phyloP scores from a whole-genome alignment of 352 stramenopile genomes.

The Globisporangium parvum region DNA sequence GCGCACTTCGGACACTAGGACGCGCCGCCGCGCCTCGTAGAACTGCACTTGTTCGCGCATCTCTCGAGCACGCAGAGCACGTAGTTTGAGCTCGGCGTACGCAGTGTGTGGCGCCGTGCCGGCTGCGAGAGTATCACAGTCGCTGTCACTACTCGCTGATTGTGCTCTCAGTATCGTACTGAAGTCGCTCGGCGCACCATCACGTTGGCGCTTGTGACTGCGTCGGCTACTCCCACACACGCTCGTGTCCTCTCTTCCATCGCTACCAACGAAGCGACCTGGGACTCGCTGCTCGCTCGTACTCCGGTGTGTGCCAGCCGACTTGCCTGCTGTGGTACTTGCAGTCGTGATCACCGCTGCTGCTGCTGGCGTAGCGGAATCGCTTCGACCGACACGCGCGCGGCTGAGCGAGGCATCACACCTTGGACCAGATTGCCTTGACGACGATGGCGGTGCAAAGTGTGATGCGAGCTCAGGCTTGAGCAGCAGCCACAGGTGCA shows the following conservation, averaged over 20 bases:
- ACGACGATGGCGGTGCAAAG: background rate
- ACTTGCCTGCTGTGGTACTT: too few relatives aligned
- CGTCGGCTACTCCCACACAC: too few relatives aligned
- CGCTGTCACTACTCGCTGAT: background rate
- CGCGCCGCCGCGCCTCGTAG: background rate
- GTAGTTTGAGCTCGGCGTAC: background rate
- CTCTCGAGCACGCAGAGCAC: slow-evolving; percentile 1
- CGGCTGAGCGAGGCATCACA: too few relatives aligned
- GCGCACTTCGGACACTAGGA: slow-evolving; percentile 2
- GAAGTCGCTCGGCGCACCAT: too few relatives aligned
- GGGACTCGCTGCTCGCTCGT: background rate
- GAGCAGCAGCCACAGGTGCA: slow-evolving; percentile 10
- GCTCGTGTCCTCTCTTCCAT: too few relatives aligned
- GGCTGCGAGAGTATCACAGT: too few relatives aligned
- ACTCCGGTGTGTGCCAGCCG: too few relatives aligned
- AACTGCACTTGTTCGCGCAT: slow-evolving; percentile 2
- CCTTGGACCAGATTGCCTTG: background rate
- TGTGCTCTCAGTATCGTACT: background rate
- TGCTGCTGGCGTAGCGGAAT: too few relatives aligned
- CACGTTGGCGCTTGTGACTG: too few relatives aligned
- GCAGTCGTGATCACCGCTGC: too few relatives aligned
- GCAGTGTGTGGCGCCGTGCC: background rate
- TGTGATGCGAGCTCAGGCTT: slow-evolving; percentile 2
- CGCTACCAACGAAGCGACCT: too few relatives aligned
- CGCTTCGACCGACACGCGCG: too few relatives aligned